Percentiles rank a stretch among this genome's conserved stretches.
Evolutionary conservation across 805 yeast genomes (phyloP).

Genomic region (Sugiyamaella smithiae): DNA sequence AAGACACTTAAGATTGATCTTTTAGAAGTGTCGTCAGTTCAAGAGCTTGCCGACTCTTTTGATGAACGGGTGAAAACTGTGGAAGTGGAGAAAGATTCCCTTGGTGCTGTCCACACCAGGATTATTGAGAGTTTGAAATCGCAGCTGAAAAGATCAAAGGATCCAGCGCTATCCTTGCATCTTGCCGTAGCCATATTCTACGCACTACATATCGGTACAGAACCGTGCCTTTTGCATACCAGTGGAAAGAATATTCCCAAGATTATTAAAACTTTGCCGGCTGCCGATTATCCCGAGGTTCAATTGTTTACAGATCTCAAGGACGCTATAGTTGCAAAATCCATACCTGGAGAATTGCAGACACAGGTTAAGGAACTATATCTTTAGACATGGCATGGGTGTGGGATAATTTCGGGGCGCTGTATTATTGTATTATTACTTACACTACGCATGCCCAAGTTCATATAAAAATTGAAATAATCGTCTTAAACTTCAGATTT

Average conservation of each 20-base stretch:
- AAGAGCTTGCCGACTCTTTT: not conserved
- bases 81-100: not conserved
- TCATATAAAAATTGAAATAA: too few species aligned
- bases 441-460: too few species aligned
- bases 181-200: conserved; percentile 27
- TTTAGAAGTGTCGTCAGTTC: not conserved
- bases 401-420: too few species aligned
- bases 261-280: conserved; percentile 25
- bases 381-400: too few species aligned
- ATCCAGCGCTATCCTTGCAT: conserved; percentile 29
- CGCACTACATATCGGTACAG: conserved; percentile 11
- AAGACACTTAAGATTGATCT: not conserved
- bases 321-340: conserved; percentile 13
- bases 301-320: conserved; percentile 22
- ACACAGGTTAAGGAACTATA: not conserved
- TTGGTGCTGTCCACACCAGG: not conserved
- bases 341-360: not conserved
- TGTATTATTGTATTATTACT: too few species aligned
- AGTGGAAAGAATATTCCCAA: conserved; percentile 33
- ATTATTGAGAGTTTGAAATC: conserved; percentile 1
- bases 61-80: not conserved
- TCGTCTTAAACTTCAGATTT: too few species aligned
- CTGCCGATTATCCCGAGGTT: not conserved
- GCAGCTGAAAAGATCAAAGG: conserved; percentile 22
- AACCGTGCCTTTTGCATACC: conserved; percentile 25